Conservation (phyloP, 305 asterid genomes). For the Withania somnifera region DNA sequence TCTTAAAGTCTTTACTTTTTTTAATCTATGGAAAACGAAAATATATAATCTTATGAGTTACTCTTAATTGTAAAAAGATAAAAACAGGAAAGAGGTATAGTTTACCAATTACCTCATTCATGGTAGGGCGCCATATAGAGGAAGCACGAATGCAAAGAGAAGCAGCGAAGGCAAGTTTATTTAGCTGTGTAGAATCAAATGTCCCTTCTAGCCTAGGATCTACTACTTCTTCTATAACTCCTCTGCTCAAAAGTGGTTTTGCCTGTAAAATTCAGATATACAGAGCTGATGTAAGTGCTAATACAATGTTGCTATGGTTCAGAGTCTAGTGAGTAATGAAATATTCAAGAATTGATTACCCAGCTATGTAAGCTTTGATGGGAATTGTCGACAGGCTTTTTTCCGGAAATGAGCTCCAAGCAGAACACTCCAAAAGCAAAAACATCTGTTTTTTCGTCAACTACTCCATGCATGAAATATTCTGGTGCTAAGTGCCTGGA, state of each 20-base stretch:
- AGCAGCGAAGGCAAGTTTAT: slow-evolving; percentile 63
- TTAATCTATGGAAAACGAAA: background rate
- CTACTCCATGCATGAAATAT: slow-evolving; percentile 95
- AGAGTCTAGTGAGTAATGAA: background rate
- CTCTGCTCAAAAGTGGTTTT: slow-evolving; percentile 58
- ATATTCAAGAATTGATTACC: slow-evolving; percentile 32
- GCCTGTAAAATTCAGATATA: slow-evolving; percentile 37
- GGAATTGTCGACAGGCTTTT: slow-evolving; percentile 77
- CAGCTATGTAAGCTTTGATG: slow-evolving; percentile 87
- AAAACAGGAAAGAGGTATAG: background rate
- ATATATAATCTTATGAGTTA: background rate
- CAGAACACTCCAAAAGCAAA: slow-evolving; percentile 83
- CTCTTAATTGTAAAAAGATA: background rate
- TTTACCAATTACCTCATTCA: slow-evolving; percentile 53
- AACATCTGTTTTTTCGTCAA: slow-evolving; percentile 89
- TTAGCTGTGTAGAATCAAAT: slow-evolving; percentile 42
- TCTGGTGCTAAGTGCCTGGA: slow-evolving; percentile 85
- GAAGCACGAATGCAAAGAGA: slow-evolving; percentile 82
- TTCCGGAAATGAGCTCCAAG: slow-evolving; percentile 77
- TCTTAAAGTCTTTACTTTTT: background rate
- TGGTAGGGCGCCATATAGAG: slow-evolving; percentile 78
- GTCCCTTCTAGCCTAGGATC: slow-evolving; percentile 64
- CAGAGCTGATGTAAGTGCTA: background rate
- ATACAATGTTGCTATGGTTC: too few species aligned
- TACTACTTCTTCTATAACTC: slow-evolving; percentile 47